Evolutionary conservation across 116 monocot genomes (phyloP).

Genomic region (Papilionanthe hybrid): DNA sequence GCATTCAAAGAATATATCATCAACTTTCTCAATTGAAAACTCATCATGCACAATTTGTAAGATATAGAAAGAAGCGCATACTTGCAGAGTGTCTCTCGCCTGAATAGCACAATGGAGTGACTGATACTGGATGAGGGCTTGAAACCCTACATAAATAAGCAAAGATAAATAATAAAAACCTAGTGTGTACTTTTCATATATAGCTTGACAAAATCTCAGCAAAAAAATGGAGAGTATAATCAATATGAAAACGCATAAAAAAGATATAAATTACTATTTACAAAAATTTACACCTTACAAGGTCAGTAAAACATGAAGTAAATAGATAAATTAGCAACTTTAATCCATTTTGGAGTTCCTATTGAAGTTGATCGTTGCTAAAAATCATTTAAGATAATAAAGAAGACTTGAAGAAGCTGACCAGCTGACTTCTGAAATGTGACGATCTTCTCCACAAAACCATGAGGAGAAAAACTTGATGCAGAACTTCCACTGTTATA

Average conservation of each 20-base stretch:
- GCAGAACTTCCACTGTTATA: slow-evolving; percentile 95
- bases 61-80: slow-evolving; percentile 12
- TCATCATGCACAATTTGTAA: neutral
- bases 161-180: neutral
- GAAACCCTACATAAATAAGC: slow-evolving; percentile 49
- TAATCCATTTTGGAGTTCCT: neutral
- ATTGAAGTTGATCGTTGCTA: neutral
- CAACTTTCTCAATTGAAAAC: neutral
- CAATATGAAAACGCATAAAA: slow-evolving; percentile 1
- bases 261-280: neutral
- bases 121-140: slow-evolving; percentile 87
- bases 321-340: neutral
- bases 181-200: neutral
- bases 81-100: slow-evolving; percentile 68
- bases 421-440: slow-evolving; percentile 98
- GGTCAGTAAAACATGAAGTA: neutral
- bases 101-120: slow-evolving; percentile 60
- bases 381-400: slow-evolving; percentile 7
- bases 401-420: slow-evolving; percentile 52
- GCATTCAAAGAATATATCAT: neutral
- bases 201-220: neutral
- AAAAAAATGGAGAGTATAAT: neutral
- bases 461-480: slow-evolving; percentile 91
- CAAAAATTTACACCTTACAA: neutral
- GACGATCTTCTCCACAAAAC: slow-evolving; percentile 97